Evolutionary conservation across 164 flowering plant genomes (phyloP).

Genomic region (Kalanchoe fedtschenkoi): DNA sequence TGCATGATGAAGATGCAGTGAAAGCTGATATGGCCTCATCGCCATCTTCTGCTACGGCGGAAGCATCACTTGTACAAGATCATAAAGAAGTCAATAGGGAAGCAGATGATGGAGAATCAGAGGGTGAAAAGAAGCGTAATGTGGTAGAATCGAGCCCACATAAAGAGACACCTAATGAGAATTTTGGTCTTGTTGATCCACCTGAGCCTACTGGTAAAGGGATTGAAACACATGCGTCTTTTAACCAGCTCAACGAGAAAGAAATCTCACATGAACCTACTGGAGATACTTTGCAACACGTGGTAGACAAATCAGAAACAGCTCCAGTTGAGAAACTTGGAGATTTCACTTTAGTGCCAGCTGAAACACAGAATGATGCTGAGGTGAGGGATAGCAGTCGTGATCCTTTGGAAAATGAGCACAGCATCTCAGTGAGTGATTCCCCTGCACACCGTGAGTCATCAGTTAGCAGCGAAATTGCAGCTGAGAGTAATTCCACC

Average conservation of each 20-base stretch:
- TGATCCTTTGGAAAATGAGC: slow-evolving; percentile 19
- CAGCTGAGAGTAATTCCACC: slow-evolving; percentile 18
- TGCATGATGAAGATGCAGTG: slow-evolving; percentile 18
- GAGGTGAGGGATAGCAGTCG: slow-evolving; percentile 19
- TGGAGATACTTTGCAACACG: slow-evolving; percentile 19
- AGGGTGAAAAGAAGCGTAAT: slow-evolving; percentile 14
- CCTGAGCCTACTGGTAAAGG: slow-evolving; percentile 17
- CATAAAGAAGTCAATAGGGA: slow-evolving; percentile 16
- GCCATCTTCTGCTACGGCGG: slow-evolving; percentile 14
- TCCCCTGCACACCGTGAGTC: slow-evolving; percentile 17
- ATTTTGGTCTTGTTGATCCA: slow-evolving; percentile 12
- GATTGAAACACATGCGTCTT: slow-evolving; percentile 20
- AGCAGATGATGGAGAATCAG: slow-evolving; percentile 18
- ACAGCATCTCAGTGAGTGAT: slow-evolving; percentile 20
- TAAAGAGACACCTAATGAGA: slow-evolving; percentile 22
- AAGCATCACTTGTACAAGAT: slow-evolving; percentile 23
- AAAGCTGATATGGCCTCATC: slow-evolving; percentile 16
- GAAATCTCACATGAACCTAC: slow-evolving; percentile 18
- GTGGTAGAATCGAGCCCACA: slow-evolving; percentile 10
- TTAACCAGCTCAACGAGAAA: slow-evolving; percentile 13
- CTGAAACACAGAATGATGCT: slow-evolving; percentile 15
- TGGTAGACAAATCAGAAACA: slow-evolving; percentile 18
- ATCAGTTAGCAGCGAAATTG: slow-evolving; percentile 16
- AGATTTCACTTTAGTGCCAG: slow-evolving; percentile 7
- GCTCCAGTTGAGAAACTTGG: slow-evolving; percentile 20